phyloP scores from a whole-genome alignment of 257 asterid species.

The Prunella vulgaris region DNA sequence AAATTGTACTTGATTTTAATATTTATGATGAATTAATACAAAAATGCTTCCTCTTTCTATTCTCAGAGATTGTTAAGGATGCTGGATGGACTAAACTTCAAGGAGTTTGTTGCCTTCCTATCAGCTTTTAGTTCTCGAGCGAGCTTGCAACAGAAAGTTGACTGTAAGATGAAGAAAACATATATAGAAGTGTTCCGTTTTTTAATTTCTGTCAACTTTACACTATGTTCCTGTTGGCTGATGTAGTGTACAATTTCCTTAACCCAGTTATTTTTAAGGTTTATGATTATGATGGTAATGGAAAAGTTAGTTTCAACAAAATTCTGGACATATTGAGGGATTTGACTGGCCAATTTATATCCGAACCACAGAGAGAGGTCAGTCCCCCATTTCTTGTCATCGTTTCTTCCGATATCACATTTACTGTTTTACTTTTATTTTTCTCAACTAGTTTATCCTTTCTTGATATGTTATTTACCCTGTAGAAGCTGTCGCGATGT shows the following conservation, averaged over 20 bases:
- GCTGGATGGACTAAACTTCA: constrained; percentile 92
- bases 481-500: neutral
- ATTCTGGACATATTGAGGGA: constrained; percentile 75
- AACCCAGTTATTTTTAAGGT: constrained; percentile 71
- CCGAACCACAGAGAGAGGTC: constrained; percentile 82
- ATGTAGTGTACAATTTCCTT: constrained; percentile 16
- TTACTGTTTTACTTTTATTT: neutral
- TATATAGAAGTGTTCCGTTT: neutral
- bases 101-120: constrained; percentile 89
- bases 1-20: neutral
- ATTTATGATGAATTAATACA: neutral
- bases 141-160: constrained; percentile 70
- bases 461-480: neutral
- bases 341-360: constrained; percentile 72
- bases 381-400: neutral
- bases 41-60: neutral
- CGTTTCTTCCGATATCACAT: neutral
- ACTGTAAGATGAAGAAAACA: constrained; percentile 46
- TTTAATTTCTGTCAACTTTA: neutral
- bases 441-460: neutral
- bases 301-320: constrained; percentile 62
- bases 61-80: constrained; percentile 81
- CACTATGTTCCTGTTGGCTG: constrained; percentile 6
- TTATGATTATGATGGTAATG: constrained; percentile 73
- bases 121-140: constrained; percentile 96